phyloP scores from a whole-genome alignment of 2,329 filamentous ascomycete species.

The Colletotrichum endophyticum region DNA sequence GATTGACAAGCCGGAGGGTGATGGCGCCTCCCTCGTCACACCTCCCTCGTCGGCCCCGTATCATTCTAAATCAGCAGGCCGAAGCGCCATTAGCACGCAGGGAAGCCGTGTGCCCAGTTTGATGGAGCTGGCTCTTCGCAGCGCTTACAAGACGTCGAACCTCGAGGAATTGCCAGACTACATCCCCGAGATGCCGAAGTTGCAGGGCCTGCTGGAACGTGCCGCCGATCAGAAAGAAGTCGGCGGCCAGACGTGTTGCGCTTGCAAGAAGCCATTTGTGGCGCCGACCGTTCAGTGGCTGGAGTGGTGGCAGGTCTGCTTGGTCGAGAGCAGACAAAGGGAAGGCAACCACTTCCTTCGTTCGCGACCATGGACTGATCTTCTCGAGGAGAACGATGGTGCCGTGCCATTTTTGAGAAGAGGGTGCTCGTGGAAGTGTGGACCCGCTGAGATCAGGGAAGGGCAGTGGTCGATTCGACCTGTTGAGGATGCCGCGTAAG shows the following conservation, averaged over 20 bases:
- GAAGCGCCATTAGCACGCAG: background rate
- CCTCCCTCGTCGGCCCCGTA: constrained; percentile 18
- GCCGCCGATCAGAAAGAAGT: constrained; percentile 46
- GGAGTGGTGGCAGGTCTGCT: constrained; percentile 59
- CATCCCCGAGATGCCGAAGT: constrained; percentile 45
- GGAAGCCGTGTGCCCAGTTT: constrained; percentile 51
- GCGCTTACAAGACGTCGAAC: constrained; percentile 48
- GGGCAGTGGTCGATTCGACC: constrained; percentile 24
- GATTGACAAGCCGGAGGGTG: background rate
- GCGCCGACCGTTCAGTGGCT: constrained; percentile 64
- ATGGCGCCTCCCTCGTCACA: constrained; percentile 8
- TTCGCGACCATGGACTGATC: constrained; percentile 9
- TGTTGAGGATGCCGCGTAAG: background rate
- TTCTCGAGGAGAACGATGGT: constrained; percentile 33
- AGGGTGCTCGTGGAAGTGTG: constrained; percentile 57
- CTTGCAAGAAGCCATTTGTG: constrained; percentile 53
- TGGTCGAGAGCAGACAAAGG: constrained; percentile 23
- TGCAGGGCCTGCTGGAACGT: constrained; percentile 44
- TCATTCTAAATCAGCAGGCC: constrained; percentile 17
- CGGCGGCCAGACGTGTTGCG: constrained; percentile 57
- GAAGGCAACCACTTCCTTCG: background rate
- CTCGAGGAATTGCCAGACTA: constrained; percentile 46
- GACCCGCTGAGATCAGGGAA: constrained; percentile 38
- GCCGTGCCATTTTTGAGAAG: constrained; percentile 51
- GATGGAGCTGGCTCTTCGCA: constrained; percentile 53